Evolutionary conservation across 352 stramenopile genomes (phyloP).

Genomic region (Globisporangium abappressorium): DNA sequence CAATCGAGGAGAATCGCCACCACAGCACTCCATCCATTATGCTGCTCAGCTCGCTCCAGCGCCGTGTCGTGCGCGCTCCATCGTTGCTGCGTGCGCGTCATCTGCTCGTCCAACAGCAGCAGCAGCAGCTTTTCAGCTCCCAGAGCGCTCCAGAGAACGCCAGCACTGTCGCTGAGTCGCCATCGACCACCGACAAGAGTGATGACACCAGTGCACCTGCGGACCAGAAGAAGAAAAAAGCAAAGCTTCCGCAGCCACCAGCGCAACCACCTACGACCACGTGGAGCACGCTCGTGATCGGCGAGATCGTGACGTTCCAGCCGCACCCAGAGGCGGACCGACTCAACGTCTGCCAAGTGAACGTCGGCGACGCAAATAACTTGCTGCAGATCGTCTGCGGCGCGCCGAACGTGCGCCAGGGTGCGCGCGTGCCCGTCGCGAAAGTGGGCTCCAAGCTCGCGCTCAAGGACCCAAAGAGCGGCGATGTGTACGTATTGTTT

Average conservation of each 20-base stretch:
- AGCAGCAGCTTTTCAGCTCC: constrained; percentile 7
- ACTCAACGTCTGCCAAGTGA: constrained; percentile 64
- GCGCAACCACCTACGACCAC: constrained; percentile 40
- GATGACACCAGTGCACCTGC: neutral
- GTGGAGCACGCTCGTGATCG: constrained; percentile 65
- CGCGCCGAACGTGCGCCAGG: constrained; percentile 56
- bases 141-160: neutral
- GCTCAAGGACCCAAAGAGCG: constrained; percentile 44
- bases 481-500: constrained; percentile 42
- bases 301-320: constrained; percentile 62
- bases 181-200: neutral
- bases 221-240: neutral
- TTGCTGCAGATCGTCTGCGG: constrained; percentile 79
- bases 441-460: constrained; percentile 60
- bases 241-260: constrained; percentile 17
- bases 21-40: neutral
- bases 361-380: constrained; percentile 53
- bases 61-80: neutral
- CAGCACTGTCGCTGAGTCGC: neutral
- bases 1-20: no score
- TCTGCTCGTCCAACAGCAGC: neutral
- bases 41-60: constrained; percentile 4
- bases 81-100: neutral
- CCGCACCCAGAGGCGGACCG: constrained; percentile 61
- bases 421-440: constrained; percentile 61